Percentiles rank a stretch among this genome's conserved stretches.
These are phyloP conservation scores for Verticillium tricorpus DNA, from an alignment of 2,329 filamentous ascomycete genomes.

Conservation along the genomic window DNA sequence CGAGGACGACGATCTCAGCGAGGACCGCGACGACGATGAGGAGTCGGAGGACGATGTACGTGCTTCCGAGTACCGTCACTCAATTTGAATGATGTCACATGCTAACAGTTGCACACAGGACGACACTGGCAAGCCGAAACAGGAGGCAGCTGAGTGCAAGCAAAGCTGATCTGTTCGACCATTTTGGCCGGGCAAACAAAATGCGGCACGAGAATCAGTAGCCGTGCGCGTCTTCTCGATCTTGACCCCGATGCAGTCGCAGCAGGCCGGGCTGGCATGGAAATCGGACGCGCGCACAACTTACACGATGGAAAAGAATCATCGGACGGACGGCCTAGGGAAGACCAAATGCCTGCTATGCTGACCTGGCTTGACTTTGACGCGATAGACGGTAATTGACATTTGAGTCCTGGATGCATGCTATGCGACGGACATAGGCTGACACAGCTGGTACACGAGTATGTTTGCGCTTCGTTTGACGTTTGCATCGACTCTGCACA, in stretches of 20 bases:
- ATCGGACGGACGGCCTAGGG: neutral
- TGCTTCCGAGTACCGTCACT: neutral
- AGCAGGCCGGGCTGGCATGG: neutral
- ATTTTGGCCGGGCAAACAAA: neutral
- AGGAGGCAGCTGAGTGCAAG: conserved; percentile 94
- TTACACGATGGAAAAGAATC: neutral
- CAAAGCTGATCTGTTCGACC: conserved; percentile 63
- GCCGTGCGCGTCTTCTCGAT: neutral
- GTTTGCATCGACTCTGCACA: neutral
- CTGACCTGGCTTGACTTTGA: conserved; percentile 1
- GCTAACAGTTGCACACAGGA: conserved; percentile 50
- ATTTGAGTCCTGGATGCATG: conserved; percentile 4
- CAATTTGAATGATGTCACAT: neutral
- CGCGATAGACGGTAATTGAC: conserved; percentile 14
- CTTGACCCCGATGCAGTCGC: neutral
- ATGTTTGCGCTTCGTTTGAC: conserved; percentile 28
- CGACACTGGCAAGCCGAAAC: conserved; percentile 84
- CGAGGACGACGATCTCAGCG: conserved; percentile 80
- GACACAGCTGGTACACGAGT: conserved; percentile 14
- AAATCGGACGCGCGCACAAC: neutral
- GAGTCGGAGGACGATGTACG: conserved; percentile 75
- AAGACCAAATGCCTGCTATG: neutral
- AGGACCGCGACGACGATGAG: conserved; percentile 79
- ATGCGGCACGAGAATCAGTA: neutral
- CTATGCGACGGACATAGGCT: neutral